Percentiles rank a stretch among this genome's conserved stretches.
These are phyloP conservation scores for Petunia axillaris DNA, from an alignment of 257 asterid species.

Conservation along the genomic window DNA sequence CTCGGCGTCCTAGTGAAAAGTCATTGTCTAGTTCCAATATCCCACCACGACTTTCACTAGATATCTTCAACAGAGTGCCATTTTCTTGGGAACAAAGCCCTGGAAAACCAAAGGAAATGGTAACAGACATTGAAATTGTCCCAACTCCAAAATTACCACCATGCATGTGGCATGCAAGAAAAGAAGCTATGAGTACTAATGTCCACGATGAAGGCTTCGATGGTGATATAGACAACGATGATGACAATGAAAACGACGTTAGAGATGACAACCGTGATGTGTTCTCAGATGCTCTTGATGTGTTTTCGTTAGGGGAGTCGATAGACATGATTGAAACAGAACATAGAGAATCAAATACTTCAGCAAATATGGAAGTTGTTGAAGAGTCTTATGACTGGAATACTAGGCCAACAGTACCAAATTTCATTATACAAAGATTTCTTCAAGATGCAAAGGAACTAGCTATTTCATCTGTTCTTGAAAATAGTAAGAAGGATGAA, in stretches of 20 bases:
- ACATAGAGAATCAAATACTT: constrained; percentile 26
- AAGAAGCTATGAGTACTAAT: not conserved
- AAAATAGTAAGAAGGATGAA: constrained; percentile 36
- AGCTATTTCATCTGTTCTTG: constrained; percentile 56
- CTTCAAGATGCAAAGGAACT: constrained; percentile 82
- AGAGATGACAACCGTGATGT: constrained; percentile 30
- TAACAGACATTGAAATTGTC: not conserved
- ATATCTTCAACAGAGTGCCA: constrained; percentile 54
- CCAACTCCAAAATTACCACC: constrained; percentile 63
- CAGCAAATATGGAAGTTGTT: constrained; percentile 25
- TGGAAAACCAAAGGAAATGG: constrained; percentile 63
- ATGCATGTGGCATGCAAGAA: constrained; percentile 44
- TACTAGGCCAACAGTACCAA: constrained; percentile 34
- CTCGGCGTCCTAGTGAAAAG: constrained; percentile 46
- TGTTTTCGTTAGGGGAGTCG: constrained; percentile 68
- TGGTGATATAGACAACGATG: constrained; percentile 33
- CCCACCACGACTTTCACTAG: constrained; percentile 26
- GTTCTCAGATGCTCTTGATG: constrained; percentile 56
- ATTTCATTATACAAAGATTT: constrained; percentile 71
- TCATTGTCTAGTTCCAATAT: constrained; percentile 13
- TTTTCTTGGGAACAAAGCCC: constrained; percentile 83
- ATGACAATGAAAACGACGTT: not conserved
- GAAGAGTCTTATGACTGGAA: constrained; percentile 26
- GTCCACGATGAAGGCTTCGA: constrained; percentile 31
- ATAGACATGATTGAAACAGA: constrained; percentile 30